These are phyloP conservation scores for Trypanosoma brucei DNA, from an alignment of 208 protist genomes.

Conservation along the genomic window DNA sequence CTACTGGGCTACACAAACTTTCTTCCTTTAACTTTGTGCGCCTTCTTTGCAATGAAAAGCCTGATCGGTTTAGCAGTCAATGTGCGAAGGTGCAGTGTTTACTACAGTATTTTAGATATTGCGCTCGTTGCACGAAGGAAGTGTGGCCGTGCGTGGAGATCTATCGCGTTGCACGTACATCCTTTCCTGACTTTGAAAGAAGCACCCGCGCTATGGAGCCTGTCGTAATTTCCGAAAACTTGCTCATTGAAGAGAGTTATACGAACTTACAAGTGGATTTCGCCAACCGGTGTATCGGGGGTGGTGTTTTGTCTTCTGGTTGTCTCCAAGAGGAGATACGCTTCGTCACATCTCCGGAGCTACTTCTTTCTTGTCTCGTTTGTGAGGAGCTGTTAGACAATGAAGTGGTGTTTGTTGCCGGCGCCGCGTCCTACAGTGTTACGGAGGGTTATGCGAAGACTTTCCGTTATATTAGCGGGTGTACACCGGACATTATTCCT, in stretches of 20 bases:
- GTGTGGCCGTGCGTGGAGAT: constrained; percentile 31
- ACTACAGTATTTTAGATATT: constrained; percentile 52
- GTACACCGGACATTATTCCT: constrained; percentile 1
- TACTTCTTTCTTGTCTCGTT: constrained; percentile 66
- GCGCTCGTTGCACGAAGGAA: constrained; percentile 10
- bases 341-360: constrained; percentile 77
- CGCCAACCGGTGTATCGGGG: constrained; percentile 81
- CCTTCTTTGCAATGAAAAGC: constrained; percentile 22
- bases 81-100: constrained; percentile 52
- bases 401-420: constrained; percentile 71
- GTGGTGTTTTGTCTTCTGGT: constrained; percentile 71
- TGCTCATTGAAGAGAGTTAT: constrained; percentile 62
- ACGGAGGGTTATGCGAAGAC: constrained; percentile 66
- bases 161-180: constrained; percentile 24
- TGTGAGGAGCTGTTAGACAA: constrained; percentile 52
- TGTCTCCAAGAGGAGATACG: constrained; percentile 91
- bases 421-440: constrained; percentile 43
- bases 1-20: constrained; percentile 10
- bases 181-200: constrained; percentile 38
- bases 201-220: constrained; percentile 26
- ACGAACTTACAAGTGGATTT: constrained; percentile 79
- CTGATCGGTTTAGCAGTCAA: constrained; percentile 21
- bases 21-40: constrained; percentile 47
- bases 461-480: constrained; percentile 41
- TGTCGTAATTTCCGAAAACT: constrained; percentile 20